These are phyloP conservation scores for Groenewaldozyma salmanticensis DNA, from an alignment of 805 yeast genomes.

Conservation along the genomic window DNA sequence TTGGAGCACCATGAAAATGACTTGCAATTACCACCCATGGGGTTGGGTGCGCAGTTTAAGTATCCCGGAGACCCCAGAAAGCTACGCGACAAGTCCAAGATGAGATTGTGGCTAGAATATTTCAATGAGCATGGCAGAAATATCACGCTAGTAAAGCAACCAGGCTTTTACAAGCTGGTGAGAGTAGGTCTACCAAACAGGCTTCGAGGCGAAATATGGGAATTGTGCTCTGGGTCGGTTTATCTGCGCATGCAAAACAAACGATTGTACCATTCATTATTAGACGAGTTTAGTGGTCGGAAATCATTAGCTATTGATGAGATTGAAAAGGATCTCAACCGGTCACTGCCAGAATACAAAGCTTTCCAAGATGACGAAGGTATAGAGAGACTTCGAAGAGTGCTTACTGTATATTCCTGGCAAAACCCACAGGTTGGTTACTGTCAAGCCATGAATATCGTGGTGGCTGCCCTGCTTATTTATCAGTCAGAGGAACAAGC, in stretches of 20 bases:
- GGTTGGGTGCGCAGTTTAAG: conserved; percentile 73
- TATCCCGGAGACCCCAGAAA: conserved; percentile 85
- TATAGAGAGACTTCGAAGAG: conserved; percentile 72
- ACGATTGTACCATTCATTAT: conserved; percentile 47
- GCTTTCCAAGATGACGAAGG: conserved; percentile 88
- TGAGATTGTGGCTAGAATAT: conserved; percentile 90
- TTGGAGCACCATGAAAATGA: conserved; percentile 29
- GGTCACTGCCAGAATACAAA: conserved; percentile 92
- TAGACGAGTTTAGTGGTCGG: conserved; percentile 52
- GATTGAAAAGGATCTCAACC: conserved; percentile 87
- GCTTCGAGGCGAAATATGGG: conserved; percentile 95
- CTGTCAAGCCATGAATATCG: conserved; percentile 97
- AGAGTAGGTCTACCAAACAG: conserved; percentile 93
- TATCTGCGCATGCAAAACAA: conserved; percentile 55
- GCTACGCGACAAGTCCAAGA: conserved; percentile 69
- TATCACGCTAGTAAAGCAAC: conserved; percentile 62
- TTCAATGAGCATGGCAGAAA: conserved; percentile 79
- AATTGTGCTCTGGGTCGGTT: conserved; percentile 78
- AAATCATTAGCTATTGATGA: conserved; percentile 85
- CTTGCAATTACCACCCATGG: conserved; percentile 54
- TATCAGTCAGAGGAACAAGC: conserved; percentile 94
- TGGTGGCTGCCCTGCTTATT: conserved; percentile 40
- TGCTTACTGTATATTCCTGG: conserved; percentile 92
- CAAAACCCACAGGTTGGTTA: conserved; percentile 94
- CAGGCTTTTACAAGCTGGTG: conserved; percentile 69